Conservation (phyloP, 1,284 basidiomycete genomes). For the Leccinum angustisporum region DNA sequence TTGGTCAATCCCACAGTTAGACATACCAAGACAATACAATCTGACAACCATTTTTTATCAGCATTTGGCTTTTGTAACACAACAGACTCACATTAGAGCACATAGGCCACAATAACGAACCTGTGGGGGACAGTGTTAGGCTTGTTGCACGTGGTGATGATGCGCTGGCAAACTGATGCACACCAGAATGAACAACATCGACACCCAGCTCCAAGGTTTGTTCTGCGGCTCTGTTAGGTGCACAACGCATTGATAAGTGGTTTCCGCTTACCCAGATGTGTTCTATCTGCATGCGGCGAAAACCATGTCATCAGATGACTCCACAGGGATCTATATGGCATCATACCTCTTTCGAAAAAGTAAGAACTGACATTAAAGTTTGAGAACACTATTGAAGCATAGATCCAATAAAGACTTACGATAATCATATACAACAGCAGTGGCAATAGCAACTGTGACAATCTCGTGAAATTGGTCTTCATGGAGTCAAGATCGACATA, state of each 20-base stretch:
- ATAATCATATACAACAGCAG: constrained; percentile 8
- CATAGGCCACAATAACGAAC: constrained; percentile 1
- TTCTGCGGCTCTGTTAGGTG: constrained; percentile 1
- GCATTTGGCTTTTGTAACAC: background rate
- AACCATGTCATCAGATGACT: background rate
- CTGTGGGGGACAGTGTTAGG: background rate
- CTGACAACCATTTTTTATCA: background rate
- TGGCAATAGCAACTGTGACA: background rate
- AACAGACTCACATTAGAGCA: background rate
- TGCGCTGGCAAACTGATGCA: background rate
- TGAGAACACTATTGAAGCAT: background rate
- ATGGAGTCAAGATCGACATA: background rate
- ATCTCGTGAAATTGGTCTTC: background rate
- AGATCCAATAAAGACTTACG: background rate
- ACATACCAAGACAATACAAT: background rate
- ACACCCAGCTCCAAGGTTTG: constrained; percentile 12
- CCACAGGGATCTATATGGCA: background rate
- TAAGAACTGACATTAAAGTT: background rate
- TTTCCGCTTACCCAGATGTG: constrained; percentile 11
- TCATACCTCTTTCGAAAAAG: constrained; percentile 1
- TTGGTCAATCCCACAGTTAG: background rate
- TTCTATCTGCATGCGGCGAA: constrained; percentile 5
- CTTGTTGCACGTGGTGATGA: background rate
- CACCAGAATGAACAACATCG: constrained; percentile 7
- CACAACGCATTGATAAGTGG: background rate